Conservation (phyloP, 805 yeast genomes). For the Vanderwaltozyma tropicalis region DNA sequence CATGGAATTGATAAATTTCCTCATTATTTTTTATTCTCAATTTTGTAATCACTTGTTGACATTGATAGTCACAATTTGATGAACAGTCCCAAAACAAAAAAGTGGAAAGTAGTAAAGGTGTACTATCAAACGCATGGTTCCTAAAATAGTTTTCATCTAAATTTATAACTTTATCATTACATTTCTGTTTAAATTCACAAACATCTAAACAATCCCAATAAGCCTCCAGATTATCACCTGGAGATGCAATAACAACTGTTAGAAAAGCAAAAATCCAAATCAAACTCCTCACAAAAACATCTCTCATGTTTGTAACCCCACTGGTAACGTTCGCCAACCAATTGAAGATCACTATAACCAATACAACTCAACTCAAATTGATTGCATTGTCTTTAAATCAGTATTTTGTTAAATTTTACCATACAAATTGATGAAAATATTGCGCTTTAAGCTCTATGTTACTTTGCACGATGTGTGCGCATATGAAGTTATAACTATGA, state of each 20-base stretch:
- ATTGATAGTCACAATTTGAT: slow-evolving; percentile 83
- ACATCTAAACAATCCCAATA: slow-evolving; percentile 45
- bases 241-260: slow-evolving; percentile 28
- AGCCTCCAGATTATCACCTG: slow-evolving; percentile 51
- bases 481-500: background rate
- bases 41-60: slow-evolving; percentile 68
- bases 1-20: slow-evolving; percentile 78
- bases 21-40: slow-evolving; percentile 38
- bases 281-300: background rate
- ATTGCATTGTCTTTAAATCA: no score
- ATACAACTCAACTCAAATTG: no score
- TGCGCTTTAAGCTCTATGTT: no score
- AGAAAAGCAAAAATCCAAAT: background rate
- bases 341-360: no score
- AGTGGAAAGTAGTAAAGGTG: slow-evolving; percentile 30
- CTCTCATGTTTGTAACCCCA: no score
- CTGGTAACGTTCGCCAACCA: no score
- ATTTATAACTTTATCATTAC: slow-evolving; percentile 14
- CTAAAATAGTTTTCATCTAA: slow-evolving; percentile 18
- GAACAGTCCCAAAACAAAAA: slow-evolving; percentile 63
- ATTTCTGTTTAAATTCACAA: slow-evolving; percentile 31
- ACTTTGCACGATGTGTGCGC: no score
- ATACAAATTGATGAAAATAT: no score
- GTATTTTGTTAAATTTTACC: no score
- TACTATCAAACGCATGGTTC: slow-evolving; percentile 12